Evolutionary conservation across 106 monocot species (phyloP).

Genomic region (Acorus calamus): DNA sequence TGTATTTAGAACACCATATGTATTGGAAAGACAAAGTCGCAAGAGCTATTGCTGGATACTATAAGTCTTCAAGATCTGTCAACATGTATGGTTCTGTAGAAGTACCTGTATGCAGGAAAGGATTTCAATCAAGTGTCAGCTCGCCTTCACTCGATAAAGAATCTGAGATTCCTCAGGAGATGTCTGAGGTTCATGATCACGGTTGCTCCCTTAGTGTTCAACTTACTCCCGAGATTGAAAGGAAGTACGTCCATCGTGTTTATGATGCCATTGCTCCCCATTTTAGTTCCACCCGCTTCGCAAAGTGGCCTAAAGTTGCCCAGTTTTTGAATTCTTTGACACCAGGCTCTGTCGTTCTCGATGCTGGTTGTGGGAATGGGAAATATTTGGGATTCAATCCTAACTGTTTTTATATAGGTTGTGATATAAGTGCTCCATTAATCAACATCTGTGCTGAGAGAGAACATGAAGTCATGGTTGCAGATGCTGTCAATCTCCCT

Average conservation of each 20-base stretch:
- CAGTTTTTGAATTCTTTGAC: conserved; percentile 57
- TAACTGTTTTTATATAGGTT: conserved; percentile 65
- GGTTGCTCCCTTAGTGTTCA: conserved; percentile 22
- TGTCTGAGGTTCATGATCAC: conserved; percentile 1
- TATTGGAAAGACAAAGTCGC: too few relatives aligned
- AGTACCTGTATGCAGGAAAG: too few relatives aligned
- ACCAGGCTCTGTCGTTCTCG: conserved; percentile 59
- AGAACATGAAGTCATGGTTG: conserved; percentile 82
- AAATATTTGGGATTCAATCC: conserved; percentile 79
- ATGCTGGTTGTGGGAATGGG: conserved; percentile 96
- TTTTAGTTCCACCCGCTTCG: conserved; percentile 88
- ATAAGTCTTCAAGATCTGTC: too few relatives aligned
- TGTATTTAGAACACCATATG: too few relatives aligned
- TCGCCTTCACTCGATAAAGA: background rate
- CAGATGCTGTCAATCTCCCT: conserved; percentile 85
- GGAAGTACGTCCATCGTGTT: conserved; percentile 80
- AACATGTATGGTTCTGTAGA: too few relatives aligned
- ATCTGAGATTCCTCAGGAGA: background rate
- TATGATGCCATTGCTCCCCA: conserved; percentile 95
- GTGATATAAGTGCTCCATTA: conserved; percentile 75
- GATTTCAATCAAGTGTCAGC: too few relatives aligned
- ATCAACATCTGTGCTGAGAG: conserved; percentile 64
- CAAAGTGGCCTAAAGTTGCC: conserved; percentile 95
- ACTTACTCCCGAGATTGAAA: conserved; percentile 87
- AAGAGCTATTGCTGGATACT: too few relatives aligned